phyloP scores from a whole-genome alignment of 2,329 filamentous ascomycete genomes.

The Chrysoporthe cubensis region DNA sequence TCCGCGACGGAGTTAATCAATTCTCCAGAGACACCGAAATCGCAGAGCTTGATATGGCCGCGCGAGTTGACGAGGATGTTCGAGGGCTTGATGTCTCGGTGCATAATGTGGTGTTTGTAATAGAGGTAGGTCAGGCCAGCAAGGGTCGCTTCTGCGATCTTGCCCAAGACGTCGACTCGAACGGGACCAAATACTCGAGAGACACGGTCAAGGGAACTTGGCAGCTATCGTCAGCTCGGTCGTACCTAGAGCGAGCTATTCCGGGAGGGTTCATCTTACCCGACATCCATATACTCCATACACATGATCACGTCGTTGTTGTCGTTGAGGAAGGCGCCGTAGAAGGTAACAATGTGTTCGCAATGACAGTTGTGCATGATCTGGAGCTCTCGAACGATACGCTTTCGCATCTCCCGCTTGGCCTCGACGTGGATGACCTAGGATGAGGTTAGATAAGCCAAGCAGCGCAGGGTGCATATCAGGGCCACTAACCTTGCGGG shows the following conservation, averaged over 20 bases:
- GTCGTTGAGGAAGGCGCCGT: conserved; percentile 95
- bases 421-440: conserved; percentile 98
- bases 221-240: conserved; percentile 29
- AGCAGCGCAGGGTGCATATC: conserved; percentile 13
- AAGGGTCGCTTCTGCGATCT: conserved; percentile 94
- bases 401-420: conserved; percentile 94
- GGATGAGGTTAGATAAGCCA: conserved; percentile 10
- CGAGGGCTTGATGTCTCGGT: conserved; percentile 97
- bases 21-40: conserved; percentile 98
- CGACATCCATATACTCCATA: conserved; percentile 99
- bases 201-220: conserved; percentile 82
- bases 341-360: conserved; percentile 96
- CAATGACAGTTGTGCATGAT: conserved; percentile 99
- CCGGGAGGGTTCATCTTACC: conserved; percentile 63
- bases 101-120: conserved; percentile 96
- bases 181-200: conserved; percentile 95
- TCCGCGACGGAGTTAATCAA: conserved; percentile 97
- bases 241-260: background rate
- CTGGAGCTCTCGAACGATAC: conserved; percentile 94
- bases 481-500: conserved; percentile 74
- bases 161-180: conserved; percentile 93
- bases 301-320: conserved; percentile 99
- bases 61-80: conserved; percentile 96
- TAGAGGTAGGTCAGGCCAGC: conserved; percentile 95
- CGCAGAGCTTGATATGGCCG: conserved; percentile 94